Evolutionary conservation across 1,284 basidiomycete genomes (phyloP).

Genomic region (Ganoderma leucocontextum): DNA sequence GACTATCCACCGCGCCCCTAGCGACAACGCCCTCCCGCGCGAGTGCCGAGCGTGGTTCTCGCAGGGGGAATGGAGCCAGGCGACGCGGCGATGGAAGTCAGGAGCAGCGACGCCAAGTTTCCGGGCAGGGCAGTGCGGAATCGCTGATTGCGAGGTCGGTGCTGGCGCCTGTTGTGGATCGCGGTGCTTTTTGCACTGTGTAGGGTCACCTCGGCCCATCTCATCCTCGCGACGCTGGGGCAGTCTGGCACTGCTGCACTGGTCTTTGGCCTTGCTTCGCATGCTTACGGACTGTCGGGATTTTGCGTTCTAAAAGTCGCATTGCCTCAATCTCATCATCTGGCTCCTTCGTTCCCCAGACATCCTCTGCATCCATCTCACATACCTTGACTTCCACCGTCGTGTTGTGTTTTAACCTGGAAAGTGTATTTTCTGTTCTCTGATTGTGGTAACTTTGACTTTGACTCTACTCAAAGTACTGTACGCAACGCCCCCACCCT

Average conservation of each 20-base stretch:
- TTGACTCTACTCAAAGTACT: slow-evolving; percentile 6
- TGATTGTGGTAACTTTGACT: neutral
- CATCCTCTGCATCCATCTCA: neutral
- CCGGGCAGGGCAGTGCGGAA: slow-evolving; percentile 1
- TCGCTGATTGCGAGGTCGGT: slow-evolving; percentile 17
- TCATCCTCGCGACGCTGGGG: slow-evolving; percentile 3
- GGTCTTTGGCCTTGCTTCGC: neutral
- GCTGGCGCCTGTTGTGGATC: slow-evolving; percentile 10
- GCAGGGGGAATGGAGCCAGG: neutral
- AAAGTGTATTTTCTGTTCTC: neutral
- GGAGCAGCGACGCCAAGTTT: slow-evolving; percentile 7
- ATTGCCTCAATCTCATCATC: neutral
- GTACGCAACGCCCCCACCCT: neutral
- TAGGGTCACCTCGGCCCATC: slow-evolving; percentile 4
- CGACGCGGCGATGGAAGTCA: slow-evolving; percentile 3
- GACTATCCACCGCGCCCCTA: neutral
- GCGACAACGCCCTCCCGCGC: neutral
- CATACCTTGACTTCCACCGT: neutral
- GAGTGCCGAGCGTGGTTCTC: neutral
- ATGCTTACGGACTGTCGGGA: neutral
- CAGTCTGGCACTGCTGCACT: neutral
- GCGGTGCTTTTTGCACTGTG: slow-evolving; percentile 14
- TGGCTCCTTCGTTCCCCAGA: neutral
- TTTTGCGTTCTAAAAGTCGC: neutral
- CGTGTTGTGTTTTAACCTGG: neutral